Evolutionary conservation across 164 flowering plant genomes (phyloP).

Genomic region (Liriodendron chinense): DNA sequence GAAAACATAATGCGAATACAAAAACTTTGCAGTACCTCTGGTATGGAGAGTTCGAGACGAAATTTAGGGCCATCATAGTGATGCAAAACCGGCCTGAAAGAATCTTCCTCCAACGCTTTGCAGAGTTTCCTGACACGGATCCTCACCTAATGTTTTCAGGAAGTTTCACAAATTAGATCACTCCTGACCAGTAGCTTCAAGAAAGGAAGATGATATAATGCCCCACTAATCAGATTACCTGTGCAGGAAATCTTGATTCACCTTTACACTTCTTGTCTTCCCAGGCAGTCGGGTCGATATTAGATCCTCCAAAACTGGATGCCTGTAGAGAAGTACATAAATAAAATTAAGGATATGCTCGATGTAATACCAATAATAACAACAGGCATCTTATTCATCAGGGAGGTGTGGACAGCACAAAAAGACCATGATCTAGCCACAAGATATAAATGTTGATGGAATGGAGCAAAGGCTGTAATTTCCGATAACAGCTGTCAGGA

Average conservation of each 20-base stretch:
- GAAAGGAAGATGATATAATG: not conserved
- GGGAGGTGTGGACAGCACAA: not conserved
- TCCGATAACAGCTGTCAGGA: not conserved
- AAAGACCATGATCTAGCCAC: not conserved
- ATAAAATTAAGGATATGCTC: not conserved
- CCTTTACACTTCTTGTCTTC: constrained; percentile 39
- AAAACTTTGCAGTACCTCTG: constrained; percentile 50
- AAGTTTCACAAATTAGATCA: not conserved
- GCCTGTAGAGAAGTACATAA: constrained; percentile 41
- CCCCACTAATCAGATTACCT: constrained; percentile 10
- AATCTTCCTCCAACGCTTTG: constrained; percentile 77
- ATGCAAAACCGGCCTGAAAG: constrained; percentile 60
- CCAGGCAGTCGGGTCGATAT: constrained; percentile 48
- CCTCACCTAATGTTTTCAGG: constrained; percentile 14
- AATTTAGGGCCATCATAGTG: constrained; percentile 77
- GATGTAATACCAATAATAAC: not conserved
- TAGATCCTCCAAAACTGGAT: constrained; percentile 37
- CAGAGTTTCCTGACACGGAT: constrained; percentile 61
- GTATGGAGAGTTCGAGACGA: constrained; percentile 79
- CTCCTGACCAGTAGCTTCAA: not conserved
- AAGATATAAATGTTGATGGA: not conserved
- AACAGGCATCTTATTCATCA: not conserved
- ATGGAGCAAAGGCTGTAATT: not conserved
- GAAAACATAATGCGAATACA: not conserved
- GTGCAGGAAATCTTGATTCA: constrained; percentile 34